These are phyloP conservation scores for Scenedesmus sp. DNA, from an alignment of 163 green algal genomes.

Conservation along the genomic window DNA sequence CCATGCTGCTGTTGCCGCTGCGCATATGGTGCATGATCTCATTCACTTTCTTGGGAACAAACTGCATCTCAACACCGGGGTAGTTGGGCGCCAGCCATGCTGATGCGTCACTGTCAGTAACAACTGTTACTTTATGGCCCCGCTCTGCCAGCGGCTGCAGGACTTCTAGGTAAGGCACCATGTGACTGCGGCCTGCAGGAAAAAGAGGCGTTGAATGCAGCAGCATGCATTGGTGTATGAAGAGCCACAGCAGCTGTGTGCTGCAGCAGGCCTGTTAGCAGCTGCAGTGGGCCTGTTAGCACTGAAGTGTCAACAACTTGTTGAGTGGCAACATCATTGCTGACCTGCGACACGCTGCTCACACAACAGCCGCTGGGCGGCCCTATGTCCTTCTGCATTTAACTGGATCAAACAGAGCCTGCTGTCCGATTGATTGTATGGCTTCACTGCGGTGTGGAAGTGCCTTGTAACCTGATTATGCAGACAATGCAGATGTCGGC, in stretches of 20 bases:
- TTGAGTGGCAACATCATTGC: background rate
- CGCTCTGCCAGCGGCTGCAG: conserved; percentile 26
- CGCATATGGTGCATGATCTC: background rate
- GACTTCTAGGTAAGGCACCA: conserved; percentile 42
- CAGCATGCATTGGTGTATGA: background rate
- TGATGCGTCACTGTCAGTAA: conserved; percentile 15
- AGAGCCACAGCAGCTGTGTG: background rate
- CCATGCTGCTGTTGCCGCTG: background rate
- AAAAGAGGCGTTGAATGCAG: background rate
- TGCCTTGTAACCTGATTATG: background rate
- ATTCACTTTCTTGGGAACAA: background rate
- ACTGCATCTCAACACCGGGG: background rate
- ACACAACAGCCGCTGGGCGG: no score
- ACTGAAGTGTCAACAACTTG: background rate
- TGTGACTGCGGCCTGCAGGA: conserved; percentile 38
- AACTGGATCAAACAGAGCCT: no score
- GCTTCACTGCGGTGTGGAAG: no score
- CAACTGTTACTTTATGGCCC: conserved; percentile 37
- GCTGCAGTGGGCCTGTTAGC: background rate
- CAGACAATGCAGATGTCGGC: background rate
- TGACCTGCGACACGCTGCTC: background rate
- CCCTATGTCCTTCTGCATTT: no score
- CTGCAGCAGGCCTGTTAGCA: background rate
- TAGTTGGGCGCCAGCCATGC: conserved; percentile 22
- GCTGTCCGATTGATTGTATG: no score